Conservation (phyloP, 306 rosid species). For the Alnus rubra region DNA sequence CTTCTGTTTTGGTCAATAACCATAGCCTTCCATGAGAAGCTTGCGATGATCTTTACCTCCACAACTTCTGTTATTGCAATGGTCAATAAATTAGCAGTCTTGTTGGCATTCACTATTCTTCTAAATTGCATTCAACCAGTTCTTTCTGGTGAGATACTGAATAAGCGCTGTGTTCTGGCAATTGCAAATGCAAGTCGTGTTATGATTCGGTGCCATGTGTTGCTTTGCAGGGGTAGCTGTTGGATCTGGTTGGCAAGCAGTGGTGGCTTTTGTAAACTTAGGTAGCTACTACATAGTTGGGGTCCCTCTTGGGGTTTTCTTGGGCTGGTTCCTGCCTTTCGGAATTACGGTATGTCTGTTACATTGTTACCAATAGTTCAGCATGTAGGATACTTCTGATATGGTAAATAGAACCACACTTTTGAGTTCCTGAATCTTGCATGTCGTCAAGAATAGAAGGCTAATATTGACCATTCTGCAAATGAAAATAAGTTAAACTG, state of each 20-base stretch:
- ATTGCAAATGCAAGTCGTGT: constrained; percentile 5
- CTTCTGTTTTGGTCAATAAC: constrained; percentile 50
- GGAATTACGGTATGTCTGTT: constrained; percentile 43
- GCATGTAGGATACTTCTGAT: neutral
- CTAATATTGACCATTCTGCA: neutral
- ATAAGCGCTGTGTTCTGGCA: neutral
- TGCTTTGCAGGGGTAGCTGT: constrained; percentile 62
- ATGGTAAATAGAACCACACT: neutral
- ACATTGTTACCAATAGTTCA: neutral
- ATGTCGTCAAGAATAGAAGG: neutral
- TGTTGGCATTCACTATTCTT: constrained; percentile 63
- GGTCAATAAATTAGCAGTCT: constrained; percentile 52
- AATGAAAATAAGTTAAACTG: neutral
- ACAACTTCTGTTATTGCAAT: constrained; percentile 43
- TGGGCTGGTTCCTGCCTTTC: constrained; percentile 52
- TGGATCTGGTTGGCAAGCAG: constrained; percentile 66
- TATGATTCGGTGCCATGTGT: constrained; percentile 10
- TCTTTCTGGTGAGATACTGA: constrained; percentile 52
- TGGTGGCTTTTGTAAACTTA: constrained; percentile 56
- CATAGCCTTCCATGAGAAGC: constrained; percentile 44
- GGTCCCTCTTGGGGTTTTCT: constrained; percentile 51
- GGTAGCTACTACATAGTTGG: constrained; percentile 62
- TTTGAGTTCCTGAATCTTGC: neutral
- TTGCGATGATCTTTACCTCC: constrained; percentile 66
- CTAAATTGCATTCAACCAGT: constrained; percentile 68